phyloP scores from a whole-genome alignment of 75 land plant species.

The Ceratopteris richardii region DNA sequence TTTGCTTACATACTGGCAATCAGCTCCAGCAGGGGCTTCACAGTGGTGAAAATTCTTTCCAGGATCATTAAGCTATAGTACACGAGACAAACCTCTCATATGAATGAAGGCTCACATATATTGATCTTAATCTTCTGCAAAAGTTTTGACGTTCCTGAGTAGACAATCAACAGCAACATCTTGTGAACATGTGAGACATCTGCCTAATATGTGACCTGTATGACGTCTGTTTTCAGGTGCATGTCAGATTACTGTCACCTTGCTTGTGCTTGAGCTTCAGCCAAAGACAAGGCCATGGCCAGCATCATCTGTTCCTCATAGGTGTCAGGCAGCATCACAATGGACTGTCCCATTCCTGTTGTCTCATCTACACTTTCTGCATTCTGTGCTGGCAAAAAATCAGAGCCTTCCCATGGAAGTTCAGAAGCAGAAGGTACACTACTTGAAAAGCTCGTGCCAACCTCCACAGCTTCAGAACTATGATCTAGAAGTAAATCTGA shows the following conservation, averaged over 20 bases:
- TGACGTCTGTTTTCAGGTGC: too few relatives aligned
- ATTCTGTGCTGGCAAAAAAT: constrained; percentile 8
- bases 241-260: constrained; percentile 3
- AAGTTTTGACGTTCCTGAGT: too few relatives aligned
- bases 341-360: constrained; percentile 7
- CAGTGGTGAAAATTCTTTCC: too few relatives aligned
- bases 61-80: too few relatives aligned
- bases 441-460: constrained; percentile 71
- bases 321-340: constrained; percentile 55
- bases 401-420: constrained; percentile 37
- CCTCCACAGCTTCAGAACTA: constrained; percentile 69
- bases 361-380: constrained; percentile 15
- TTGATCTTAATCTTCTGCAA: too few relatives aligned
- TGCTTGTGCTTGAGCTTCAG: constrained; percentile 59
- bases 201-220: too few relatives aligned
- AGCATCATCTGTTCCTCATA: constrained; percentile 98
- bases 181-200: too few relatives aligned
- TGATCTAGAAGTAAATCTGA: constrained; percentile 45
- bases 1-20: too few relatives aligned
- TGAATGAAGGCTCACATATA: too few relatives aligned
- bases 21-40: too few relatives aligned
- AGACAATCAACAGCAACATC: too few relatives aligned
- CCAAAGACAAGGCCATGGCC: constrained; percentile 88
- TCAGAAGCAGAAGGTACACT: constrained; percentile 52
- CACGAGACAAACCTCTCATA: too few relatives aligned